These are phyloP conservation scores for Nakazawaea sp. DNA, from an alignment of 805 yeast genomes.

Conservation along the genomic window DNA sequence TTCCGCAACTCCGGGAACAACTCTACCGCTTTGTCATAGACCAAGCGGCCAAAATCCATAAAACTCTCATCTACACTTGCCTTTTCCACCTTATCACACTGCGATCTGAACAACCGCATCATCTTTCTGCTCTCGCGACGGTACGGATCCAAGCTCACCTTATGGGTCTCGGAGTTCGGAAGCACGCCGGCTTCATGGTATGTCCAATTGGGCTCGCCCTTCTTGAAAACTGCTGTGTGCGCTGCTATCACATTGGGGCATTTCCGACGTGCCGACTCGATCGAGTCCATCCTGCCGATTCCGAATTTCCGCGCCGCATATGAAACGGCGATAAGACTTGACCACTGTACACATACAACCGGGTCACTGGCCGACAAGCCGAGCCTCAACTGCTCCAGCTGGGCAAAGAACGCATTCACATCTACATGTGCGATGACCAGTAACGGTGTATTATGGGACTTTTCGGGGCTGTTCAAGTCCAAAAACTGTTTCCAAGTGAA, in stretches of 20 bases:
- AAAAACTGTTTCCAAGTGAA: conserved; percentile 44
- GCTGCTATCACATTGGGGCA: conserved; percentile 75
- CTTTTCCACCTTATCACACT: conserved; percentile 73
- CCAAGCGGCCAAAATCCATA: conserved; percentile 70
- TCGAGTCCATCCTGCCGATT: conserved; percentile 67
- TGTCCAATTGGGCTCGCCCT: conserved; percentile 81
- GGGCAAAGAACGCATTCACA: conserved; percentile 94
- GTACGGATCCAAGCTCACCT: conserved; percentile 88
- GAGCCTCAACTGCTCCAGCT: conserved; percentile 77
- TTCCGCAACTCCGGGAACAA: conserved; percentile 33
- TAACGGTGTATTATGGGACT: conserved; percentile 58
- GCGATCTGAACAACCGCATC: conserved; percentile 50
- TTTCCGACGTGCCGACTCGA: conserved; percentile 60
- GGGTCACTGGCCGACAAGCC: conserved; percentile 65
- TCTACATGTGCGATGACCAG: conserved; percentile 83
- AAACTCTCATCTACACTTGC: conserved; percentile 96
- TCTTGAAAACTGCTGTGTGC: conserved; percentile 90
- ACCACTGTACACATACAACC: conserved; percentile 94
- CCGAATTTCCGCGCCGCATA: conserved; percentile 87
- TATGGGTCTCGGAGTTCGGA: conserved; percentile 59
- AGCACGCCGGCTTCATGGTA: conserved; percentile 47
- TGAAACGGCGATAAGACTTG: conserved; percentile 79
- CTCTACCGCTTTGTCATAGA: conserved; percentile 35
- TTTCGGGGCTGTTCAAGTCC: conserved; percentile 36
- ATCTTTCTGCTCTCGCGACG: conserved; percentile 82